A percentile compares a stretch with the other conserved stretches of the same genome.
Conservation (phyloP, 805 yeast species). For the Zygosaccharomyces siamensis region DNA sequence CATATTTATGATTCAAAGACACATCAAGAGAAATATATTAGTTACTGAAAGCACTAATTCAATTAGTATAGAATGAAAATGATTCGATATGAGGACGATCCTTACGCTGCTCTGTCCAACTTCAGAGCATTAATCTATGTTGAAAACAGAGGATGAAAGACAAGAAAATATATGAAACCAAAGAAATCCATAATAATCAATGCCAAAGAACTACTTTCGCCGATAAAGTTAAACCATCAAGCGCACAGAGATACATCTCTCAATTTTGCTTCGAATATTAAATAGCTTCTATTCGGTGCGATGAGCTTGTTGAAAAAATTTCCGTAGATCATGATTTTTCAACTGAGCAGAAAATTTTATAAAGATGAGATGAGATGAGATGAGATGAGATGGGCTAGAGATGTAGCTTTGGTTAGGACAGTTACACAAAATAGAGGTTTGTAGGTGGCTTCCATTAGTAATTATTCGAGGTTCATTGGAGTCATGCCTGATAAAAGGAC, state of each 20-base stretch:
- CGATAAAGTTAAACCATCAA: too few relatives aligned
- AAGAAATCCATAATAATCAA: too few relatives aligned
- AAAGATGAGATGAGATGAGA: slow-evolving; percentile 23
- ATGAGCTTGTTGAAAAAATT: slow-evolving; percentile 1
- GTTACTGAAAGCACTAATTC: too few relatives aligned
- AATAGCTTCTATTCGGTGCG: neutral
- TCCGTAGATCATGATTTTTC: slow-evolving; percentile 5
- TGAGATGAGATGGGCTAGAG: slow-evolving; percentile 13
- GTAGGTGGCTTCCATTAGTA: neutral
- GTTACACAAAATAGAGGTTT: neutral
- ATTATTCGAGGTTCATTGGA: neutral
- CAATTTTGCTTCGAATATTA: too few relatives aligned
- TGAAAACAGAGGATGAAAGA: too few relatives aligned
- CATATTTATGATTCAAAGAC: neutral
- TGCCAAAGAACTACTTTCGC: too few relatives aligned
- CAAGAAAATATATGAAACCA: too few relatives aligned
- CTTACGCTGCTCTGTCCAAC: too few relatives aligned
- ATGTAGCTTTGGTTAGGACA: neutral
- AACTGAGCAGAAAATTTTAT: slow-evolving; percentile 11
- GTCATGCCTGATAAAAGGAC: slow-evolving; percentile 40
- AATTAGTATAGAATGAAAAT: too few relatives aligned
- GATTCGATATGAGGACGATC: too few relatives aligned
- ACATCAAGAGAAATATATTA: neutral
- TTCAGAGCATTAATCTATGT: too few relatives aligned
- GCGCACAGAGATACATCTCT: too few relatives aligned